Base-by-base conservation (phyloP, 2,329 filamentous ascomycete species). In the Colletotrichum chrysophilum region DNA sequence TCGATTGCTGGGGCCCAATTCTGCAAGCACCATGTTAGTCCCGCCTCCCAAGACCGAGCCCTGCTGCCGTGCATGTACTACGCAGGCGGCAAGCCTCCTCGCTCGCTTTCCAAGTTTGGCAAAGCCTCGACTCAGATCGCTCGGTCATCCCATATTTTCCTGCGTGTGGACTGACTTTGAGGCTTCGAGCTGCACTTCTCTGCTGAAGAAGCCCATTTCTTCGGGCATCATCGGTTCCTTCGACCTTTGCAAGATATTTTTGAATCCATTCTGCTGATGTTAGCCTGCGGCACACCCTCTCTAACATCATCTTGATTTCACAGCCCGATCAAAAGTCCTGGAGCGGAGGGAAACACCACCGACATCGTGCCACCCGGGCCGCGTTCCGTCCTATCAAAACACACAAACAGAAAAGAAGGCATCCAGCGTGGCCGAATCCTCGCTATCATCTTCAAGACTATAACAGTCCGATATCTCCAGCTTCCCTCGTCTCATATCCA, bases 141-240 rank as follows among this genome's bases (percentile, higher is more conserved):
- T 67, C 43, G 64, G 64, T 68, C 38, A 67, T 73, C 26, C 73
- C 62, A 75, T 60, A 21, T 60, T 34, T 52, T 30, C 56, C 69
- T 72, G 12, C 26, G 28, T 55, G 43, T 52, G 60, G 68, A 43
- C 68, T 56, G 68, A 67, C 24, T n/a, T 32, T 26, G 61, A 36
- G 70, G 38, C 30, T 28, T 43, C 43, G 34, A 16, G 9, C 32
- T 61, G 55, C 52, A 52, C 28, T 52, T 36, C 43, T 36, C 52
- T 62, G 55, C 55, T 30, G 16, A 36, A 60, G 21, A 58, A 24
- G 32, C n/a, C 24, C 61, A 21, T 28, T 52, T 34, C 21, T 43
- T 55, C 10, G 56, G 56, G 30, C 62, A 56, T 58, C 38, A 32
- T 66, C 64, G 70, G 38, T n/a, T 48, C 56, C 58, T 60, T 34